These are phyloP conservation scores for Podaxis rugospora DNA, from an alignment of 768 basidiomycete species.

Conservation along the genomic window DNA sequence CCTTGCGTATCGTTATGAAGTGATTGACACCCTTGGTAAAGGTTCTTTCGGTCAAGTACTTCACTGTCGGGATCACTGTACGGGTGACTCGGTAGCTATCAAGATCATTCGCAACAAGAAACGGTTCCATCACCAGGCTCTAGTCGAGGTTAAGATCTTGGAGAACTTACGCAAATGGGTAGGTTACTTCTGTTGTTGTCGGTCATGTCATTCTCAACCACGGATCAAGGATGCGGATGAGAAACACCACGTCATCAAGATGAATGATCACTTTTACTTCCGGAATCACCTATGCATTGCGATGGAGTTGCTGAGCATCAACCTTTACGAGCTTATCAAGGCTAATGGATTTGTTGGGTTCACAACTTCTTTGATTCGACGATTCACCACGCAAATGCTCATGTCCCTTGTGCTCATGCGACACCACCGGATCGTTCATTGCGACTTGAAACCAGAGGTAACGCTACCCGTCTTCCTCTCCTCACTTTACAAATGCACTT, in stretches of 20 bases:
- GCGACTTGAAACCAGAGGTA: slow-evolving; percentile 98
- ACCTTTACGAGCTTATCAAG: slow-evolving; percentile 98
- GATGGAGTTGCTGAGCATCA: slow-evolving; percentile 96
- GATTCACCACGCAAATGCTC: slow-evolving; percentile 96
- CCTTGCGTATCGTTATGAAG: slow-evolving; percentile 94
- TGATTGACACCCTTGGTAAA: slow-evolving; percentile 90
- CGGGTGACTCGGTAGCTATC: slow-evolving; percentile 94
- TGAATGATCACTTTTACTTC: slow-evolving; percentile 99
- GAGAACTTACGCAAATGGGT: slow-evolving; percentile 98
- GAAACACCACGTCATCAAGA: slow-evolving; percentile 95
- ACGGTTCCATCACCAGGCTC: slow-evolving; percentile 94
- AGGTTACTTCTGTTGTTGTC: slow-evolving; percentile 23
- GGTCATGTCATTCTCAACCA: neutral
- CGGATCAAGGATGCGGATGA: slow-evolving; percentile 82
- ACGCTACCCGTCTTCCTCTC: neutral
- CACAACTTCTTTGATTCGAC: slow-evolving; percentile 88
- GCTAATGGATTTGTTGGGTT: slow-evolving; percentile 99
- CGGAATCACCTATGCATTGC: slow-evolving; percentile 96
- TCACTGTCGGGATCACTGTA: slow-evolving; percentile 91
- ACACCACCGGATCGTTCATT: slow-evolving; percentile 96
- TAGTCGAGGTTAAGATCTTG: slow-evolving; percentile 99
- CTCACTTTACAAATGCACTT: neutral
- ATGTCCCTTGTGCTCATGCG: slow-evolving; percentile 89
- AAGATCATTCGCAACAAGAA: slow-evolving; percentile 99
- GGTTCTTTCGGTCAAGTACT: slow-evolving; percentile 98